Conservation (phyloP, 495 filamentous ascomycete genomes). For the Neurospora pannonica region DNA sequence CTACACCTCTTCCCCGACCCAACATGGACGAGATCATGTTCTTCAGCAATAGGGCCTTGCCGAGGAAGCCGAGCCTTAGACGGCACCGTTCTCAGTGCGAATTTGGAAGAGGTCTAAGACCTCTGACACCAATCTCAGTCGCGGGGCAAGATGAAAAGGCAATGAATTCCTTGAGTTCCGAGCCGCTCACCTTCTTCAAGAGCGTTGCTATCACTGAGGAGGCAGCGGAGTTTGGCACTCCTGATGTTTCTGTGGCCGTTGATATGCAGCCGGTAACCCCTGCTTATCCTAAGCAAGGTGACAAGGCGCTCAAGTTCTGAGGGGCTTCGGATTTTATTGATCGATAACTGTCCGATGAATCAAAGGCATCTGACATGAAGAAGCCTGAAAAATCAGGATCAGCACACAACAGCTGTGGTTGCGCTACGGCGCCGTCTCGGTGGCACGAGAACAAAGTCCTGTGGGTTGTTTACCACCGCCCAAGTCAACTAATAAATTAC, state of each 20-base stretch:
- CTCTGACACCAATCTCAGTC: conserved; percentile 2
- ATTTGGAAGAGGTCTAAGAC: neutral
- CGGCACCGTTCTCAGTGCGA: neutral
- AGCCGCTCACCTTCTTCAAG: conserved; percentile 32
- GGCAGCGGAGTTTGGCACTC: conserved; percentile 38
- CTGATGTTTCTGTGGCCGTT: conserved; percentile 30
- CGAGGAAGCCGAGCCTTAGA: neutral
- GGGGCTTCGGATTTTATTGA: neutral
- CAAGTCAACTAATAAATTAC: neutral
- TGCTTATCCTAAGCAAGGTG: neutral
- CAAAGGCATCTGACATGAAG: neutral
- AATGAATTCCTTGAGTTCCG: conserved; percentile 12
- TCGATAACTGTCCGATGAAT: neutral
- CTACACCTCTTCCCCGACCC: conserved; percentile 9
- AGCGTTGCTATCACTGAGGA: conserved; percentile 54
- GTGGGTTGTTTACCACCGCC: neutral
- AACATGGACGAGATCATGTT: conserved; percentile 11
- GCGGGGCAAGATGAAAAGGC: neutral
- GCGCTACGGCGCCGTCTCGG: neutral
- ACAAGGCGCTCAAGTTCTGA: neutral
- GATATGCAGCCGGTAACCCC: neutral
- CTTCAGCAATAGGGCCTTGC: neutral
- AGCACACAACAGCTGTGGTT: neutral
- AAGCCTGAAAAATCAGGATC: neutral
- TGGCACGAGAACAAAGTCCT: neutral